Conservation (phyloP, 176 grass and related monocot species). For the Lolium rigidum region DNA sequence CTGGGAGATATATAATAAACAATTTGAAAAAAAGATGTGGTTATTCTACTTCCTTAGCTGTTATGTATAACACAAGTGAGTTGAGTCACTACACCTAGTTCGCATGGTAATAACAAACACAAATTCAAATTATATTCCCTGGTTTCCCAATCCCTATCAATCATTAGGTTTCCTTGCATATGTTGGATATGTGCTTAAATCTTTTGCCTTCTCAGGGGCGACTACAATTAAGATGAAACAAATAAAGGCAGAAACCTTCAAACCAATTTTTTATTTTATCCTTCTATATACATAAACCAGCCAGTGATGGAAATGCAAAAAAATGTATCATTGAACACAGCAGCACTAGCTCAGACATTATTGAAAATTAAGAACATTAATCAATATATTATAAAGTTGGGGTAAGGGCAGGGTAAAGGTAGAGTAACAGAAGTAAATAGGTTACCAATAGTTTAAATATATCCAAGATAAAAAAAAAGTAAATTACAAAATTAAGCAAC, state of each 20-base stretch:
- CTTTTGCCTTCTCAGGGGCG: not conserved
- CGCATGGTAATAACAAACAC: not conserved
- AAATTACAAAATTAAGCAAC: conserved; percentile 20
- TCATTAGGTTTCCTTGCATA: not conserved
- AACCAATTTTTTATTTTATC: not conserved
- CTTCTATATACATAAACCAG: not conserved
- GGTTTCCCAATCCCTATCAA: not conserved
- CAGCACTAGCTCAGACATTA: not conserved
- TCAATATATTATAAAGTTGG: not conserved
- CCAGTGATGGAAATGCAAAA: not conserved
- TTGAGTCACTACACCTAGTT: not conserved
- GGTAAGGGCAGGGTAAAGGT: not conserved
- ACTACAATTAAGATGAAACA: not conserved
- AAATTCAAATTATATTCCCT: not conserved
- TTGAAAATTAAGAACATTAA: conserved; percentile 3
- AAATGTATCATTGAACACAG: not conserved
- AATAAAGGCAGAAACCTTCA: not conserved
- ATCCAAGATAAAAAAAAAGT: conserved; percentile 16
- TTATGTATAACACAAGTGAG: not conserved
- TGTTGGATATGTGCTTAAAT: not conserved
- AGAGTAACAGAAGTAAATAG: not conserved
- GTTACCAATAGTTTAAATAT: not conserved
- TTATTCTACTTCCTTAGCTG: conserved; percentile 4
- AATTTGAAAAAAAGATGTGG: not conserved
- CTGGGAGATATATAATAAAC: conserved; percentile 16